Evolutionary conservation across 352 stramenopile species (phyloP), one percentile per base, ranked within the genome.

Genomic region (Globisporangium paroecandrum): DNA sequence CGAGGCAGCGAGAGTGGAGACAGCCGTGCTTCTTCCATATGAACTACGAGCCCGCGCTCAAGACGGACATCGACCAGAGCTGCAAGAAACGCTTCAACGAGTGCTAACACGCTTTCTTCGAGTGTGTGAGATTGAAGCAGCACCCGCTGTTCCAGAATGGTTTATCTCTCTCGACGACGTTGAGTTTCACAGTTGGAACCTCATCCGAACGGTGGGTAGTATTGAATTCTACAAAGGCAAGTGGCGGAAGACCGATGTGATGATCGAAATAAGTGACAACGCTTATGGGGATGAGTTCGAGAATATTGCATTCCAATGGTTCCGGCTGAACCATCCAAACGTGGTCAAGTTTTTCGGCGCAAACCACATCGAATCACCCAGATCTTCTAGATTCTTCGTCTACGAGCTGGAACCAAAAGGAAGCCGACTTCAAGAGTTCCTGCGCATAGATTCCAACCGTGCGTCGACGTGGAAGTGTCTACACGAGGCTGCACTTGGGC

Each of bases 401-500:
- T 60, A 62, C 57, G 58, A 70, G 22, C 4, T 41, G 12, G 9
- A 41, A 4, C 27, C 38, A 27, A n/a, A 41, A 12, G 9, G 3
- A 20, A 54, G n/a, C n/a, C 20, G 53, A 38, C 0, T 69, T 3
- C 22, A 25, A 4, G 47, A 69, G 12, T 58, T 46, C 46, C 12
- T 70, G 57, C 1, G 57, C 27, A 13, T 54, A 0, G 25, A 46
- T 10, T 4, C 7, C 15, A 58, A 20, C 6, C 10, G 18, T n/a
- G 13, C 15, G 1, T 4, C 2, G 10, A 15, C 63, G 0, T 79
- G 67, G 67, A 38, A 65, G 12, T 61, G 64, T 0, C 7, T 81
- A 12, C 69, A 74, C 20, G 55, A 77, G 49, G 70, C 53, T 20
- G 72, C 75, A 20, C 13, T 46, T 18, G 38, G 38, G 15, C 13